Conservation (phyloP, 305 asterid genomes). For the Rubia occidens region DNA sequence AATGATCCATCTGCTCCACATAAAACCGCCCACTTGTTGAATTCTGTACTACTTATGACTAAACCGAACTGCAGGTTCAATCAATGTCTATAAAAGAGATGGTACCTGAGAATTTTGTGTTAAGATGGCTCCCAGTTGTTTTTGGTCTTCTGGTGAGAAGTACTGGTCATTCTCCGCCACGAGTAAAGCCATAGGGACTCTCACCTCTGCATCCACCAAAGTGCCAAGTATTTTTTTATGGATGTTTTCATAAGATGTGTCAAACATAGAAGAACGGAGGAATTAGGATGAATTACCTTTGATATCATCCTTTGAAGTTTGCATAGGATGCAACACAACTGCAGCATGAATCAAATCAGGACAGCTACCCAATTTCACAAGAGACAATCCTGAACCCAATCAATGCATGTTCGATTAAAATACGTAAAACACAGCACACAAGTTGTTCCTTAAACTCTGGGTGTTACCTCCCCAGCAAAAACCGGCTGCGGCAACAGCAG, state of each 20-base stretch:
- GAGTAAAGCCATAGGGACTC: constrained; percentile 36
- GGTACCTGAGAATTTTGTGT: constrained; percentile 36
- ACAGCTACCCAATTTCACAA: constrained; percentile 36
- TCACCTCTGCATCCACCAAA: constrained; percentile 27
- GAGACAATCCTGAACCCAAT: constrained; percentile 32
- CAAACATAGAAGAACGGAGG: no score
- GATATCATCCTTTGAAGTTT: constrained; percentile 9
- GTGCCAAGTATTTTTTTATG: no score
- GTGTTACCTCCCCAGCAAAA: constrained; percentile 33
- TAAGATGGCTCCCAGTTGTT: constrained; percentile 28
- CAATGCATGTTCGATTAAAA: no score
- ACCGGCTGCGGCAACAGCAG: constrained; percentile 29
- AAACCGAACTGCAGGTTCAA: no score
- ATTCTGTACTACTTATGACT: no score
- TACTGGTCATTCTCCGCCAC: constrained; percentile 39
- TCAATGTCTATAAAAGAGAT: no score
- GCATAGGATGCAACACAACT: constrained; percentile 34
- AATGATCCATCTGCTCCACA: constrained; percentile 44
- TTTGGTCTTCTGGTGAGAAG: constrained; percentile 30
- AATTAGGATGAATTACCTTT: constrained; percentile 6
- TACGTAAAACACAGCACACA: no score
- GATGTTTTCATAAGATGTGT: no score
- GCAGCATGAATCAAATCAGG: constrained; percentile 41
- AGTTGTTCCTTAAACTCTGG: no score
- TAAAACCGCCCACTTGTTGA: background rate